Base-by-base conservation (phyloP, 345 rosid species). In the Corymbia maculata region DNA sequence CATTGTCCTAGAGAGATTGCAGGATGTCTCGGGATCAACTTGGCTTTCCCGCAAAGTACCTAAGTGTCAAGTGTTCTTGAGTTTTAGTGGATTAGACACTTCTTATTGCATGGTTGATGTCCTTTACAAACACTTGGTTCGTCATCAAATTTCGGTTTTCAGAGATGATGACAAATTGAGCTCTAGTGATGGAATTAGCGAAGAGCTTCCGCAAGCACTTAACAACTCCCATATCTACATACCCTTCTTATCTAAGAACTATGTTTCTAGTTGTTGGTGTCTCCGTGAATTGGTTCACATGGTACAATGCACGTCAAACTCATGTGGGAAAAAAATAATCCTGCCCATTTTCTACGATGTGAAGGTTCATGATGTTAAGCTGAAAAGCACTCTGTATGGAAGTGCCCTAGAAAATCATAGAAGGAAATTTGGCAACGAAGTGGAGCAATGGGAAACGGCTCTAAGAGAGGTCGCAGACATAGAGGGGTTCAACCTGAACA, bases 1-100 rank as follows among this genome's bases (percentile, higher is more conserved):
- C 79, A 4, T 6, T 15, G 16, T 68, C 3, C 11, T 32, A 0
- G 10, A 68, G 16, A 68, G 44, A 1, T 68, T 68, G 6, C 0
- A 0, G 5, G 79, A 68, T 15, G 21, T 15, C 79, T 30, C 79
- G 2, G 0, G 44, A 0, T 68, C 44, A 0, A 30, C 44, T 4
- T 68, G 79, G 79, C 0, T 68, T 68, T 68, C 45, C 21, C 45
- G 1, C 6, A 8, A 4, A 15, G 0, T 4, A 30, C 79, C 44
- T 0, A 0, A 15, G 45, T 6, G 4, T 3, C 22, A 68, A 1
- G 79, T 68, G 2, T 87, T 79, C 85, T 7, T 87, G 12, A 68
- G 79, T 68, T 68, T 2, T 30, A 30, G 0, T 8, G 79, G 22
- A 32, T 12, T 0, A 0, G 79, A 68, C 22, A 16, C 12, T 68